Evolutionary conservation across 1,284 basidiomycete species (phyloP).

Genomic region (Heliocybe sulcata): DNA sequence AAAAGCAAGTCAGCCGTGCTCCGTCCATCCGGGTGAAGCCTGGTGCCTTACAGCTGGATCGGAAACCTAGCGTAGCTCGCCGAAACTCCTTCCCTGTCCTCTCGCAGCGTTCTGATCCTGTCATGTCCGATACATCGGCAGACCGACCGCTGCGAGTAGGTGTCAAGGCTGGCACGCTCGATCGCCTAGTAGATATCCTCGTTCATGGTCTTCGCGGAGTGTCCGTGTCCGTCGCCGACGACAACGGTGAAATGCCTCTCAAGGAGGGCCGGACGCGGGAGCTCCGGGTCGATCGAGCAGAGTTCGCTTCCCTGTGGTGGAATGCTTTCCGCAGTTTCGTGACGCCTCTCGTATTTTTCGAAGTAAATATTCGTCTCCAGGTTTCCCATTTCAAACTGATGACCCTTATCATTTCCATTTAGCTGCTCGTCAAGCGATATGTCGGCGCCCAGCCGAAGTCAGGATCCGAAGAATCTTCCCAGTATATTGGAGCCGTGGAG

Average conservation of each 20-base stretch:
- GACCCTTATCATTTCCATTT: slow-evolving; percentile 6
- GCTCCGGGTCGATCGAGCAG: slow-evolving; percentile 59
- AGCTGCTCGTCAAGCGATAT: slow-evolving; percentile 73
- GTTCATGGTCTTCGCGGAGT: slow-evolving; percentile 73
- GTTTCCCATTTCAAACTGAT: slow-evolving; percentile 7
- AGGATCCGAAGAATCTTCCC: slow-evolving; percentile 14
- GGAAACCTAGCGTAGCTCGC: slow-evolving; percentile 65
- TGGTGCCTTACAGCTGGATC: slow-evolving; percentile 56
- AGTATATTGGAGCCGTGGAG: slow-evolving; percentile 18
- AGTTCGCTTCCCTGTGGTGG: slow-evolving; percentile 76
- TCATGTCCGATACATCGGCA: slow-evolving; percentile 49
- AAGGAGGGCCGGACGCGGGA: slow-evolving; percentile 63
- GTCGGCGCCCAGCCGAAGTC: slow-evolving; percentile 31
- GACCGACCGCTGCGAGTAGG: slow-evolving; percentile 67
- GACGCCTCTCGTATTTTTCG: slow-evolving; percentile 72
- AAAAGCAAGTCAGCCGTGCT: slow-evolving; percentile 42
- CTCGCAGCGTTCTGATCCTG: slow-evolving; percentile 50
- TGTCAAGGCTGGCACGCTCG: slow-evolving; percentile 71
- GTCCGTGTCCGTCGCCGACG: slow-evolving; percentile 71
- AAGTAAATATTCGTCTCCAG: slow-evolving; percentile 41
- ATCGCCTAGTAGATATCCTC: slow-evolving; percentile 64
- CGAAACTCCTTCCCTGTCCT: slow-evolving; percentile 73
- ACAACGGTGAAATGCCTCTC: slow-evolving; percentile 75
- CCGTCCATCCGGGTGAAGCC: slow-evolving; percentile 74
- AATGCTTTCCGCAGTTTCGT: slow-evolving; percentile 72